phyloP scores from a whole-genome alignment of 495 filamentous ascomycete genomes.

The Hyaloscypha variabilis region DNA sequence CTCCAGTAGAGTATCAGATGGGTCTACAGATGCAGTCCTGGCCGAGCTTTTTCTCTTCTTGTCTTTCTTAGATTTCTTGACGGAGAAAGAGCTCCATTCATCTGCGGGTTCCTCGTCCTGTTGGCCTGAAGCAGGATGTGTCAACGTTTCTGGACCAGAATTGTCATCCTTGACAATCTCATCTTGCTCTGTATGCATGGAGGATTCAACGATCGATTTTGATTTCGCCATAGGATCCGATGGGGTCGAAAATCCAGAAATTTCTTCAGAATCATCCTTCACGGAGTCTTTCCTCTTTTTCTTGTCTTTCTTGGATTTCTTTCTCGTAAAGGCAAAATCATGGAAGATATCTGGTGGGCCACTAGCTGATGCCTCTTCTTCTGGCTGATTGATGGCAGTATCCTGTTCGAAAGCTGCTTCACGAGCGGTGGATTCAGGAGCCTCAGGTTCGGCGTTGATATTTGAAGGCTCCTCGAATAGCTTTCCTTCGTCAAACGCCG shows the following conservation, averaged over 20 bases:
- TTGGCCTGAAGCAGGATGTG: not conserved
- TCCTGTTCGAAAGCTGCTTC: not conserved
- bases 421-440: not conserved
- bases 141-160: not conserved
- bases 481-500: not conserved
- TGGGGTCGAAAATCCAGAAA: constrained; percentile 10
- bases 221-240: constrained; percentile 4
- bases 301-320: constrained; percentile 35
- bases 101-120: constrained; percentile 10
- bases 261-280: constrained; percentile 7
- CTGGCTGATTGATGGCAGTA: not conserved
- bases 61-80: constrained; percentile 39
- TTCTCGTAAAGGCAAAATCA: constrained; percentile 27
- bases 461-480: not conserved
- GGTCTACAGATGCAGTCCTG: not conserved
- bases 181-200: not conserved
- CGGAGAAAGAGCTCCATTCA: constrained; percentile 14
- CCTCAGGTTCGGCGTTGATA: not conserved
- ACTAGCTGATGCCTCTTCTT: not conserved
- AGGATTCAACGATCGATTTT: not conserved
- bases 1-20: constrained; percentile 2
- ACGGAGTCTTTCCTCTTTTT: constrained; percentile 17
- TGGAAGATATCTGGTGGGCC: constrained; percentile 17
- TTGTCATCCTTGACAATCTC: not conserved
- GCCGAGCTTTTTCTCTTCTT: constrained; percentile 26